A percentile compares a stretch with the other conserved stretches of the same genome.
These are phyloP conservation scores for Monosporascus ibericus DNA, from an alignment of 2,329 filamentous ascomycete species.

Conservation along the genomic window DNA sequence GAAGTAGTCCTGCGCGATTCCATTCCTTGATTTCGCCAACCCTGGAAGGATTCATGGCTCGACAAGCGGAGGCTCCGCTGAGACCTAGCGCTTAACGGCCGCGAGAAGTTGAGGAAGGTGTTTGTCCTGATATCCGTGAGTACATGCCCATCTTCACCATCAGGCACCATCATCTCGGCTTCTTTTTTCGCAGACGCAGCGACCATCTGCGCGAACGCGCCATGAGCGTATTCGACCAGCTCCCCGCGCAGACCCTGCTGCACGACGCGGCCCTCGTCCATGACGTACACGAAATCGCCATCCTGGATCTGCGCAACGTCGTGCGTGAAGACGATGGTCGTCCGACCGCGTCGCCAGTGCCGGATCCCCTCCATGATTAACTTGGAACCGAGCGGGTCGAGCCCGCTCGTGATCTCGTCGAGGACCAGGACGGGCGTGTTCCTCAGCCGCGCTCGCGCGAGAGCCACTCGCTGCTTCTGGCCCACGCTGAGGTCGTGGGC, in stretches of 20 bases:
- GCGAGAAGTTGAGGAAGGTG: constrained; percentile 12
- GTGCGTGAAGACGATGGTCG: constrained; percentile 90
- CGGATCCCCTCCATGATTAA: constrained; percentile 70
- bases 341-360: constrained; percentile 71
- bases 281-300: constrained; percentile 72
- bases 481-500: constrained; percentile 68
- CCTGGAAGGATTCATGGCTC: constrained; percentile 8
- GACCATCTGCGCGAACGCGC: constrained; percentile 41
- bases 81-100: constrained; percentile 9
- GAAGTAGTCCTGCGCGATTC: constrained; percentile 2
- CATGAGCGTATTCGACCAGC: constrained; percentile 36
- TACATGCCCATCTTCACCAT: background rate
- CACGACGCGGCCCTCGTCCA: constrained; percentile 63
- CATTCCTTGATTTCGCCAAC: background rate
- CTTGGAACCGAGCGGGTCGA: constrained; percentile 66
- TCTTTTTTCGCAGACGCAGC: constrained; percentile 7
- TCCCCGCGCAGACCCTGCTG: constrained; percentile 60
- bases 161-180: constrained; percentile 8
- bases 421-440: constrained; percentile 77
- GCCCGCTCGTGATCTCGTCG: constrained; percentile 81
- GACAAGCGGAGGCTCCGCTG: constrained; percentile 6
- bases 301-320: constrained; percentile 70
- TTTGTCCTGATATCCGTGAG: background rate
- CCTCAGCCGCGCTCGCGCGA: constrained; percentile 72
- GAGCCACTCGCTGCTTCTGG: constrained; percentile 73